Evolutionary conservation across 306 rosid genomes (phyloP).

Genomic region (Calophaca sinica): DNA sequence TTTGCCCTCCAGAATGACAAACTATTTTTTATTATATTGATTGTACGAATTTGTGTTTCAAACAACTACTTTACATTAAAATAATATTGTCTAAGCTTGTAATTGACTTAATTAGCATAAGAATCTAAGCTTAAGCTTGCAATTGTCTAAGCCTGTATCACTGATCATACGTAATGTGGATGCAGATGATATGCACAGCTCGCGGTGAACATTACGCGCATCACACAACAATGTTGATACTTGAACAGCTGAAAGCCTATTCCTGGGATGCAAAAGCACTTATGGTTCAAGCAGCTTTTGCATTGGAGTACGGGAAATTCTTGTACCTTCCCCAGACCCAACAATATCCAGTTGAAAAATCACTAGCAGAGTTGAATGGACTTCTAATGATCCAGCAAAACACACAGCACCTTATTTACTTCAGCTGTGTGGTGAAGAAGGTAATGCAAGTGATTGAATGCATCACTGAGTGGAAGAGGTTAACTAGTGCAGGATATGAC

Average conservation of each 20-base stretch:
- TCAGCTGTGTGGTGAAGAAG: constrained; percentile 26
- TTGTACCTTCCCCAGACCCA: constrained; percentile 18
- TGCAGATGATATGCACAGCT: constrained; percentile 39
- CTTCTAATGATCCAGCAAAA: neutral
- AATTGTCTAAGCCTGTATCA: no score
- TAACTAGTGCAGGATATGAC: constrained; percentile 27
- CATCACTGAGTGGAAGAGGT: constrained; percentile 53
- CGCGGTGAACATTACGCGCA: constrained; percentile 41
- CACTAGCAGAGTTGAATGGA: constrained; percentile 40
- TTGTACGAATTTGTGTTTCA: no score
- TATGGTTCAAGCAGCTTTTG: constrained; percentile 43
- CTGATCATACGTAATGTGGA: neutral
- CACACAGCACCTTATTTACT: neutral
- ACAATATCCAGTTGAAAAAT: constrained; percentile 4
- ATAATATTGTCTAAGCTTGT: no score
- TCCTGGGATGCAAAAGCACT: constrained; percentile 73
- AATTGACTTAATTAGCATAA: no score
- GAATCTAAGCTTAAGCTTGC: no score
- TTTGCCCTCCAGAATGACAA: no score
- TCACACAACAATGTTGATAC: constrained; percentile 45
- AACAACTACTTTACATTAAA: no score
- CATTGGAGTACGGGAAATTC: constrained; percentile 39
- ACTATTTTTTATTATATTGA: no score
- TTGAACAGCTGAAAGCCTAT: constrained; percentile 49
- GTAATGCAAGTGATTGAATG: constrained; percentile 51